Evolutionary conservation across 1,284 basidiomycete species (phyloP).

Genomic region (Amylostereum areolatum): DNA sequence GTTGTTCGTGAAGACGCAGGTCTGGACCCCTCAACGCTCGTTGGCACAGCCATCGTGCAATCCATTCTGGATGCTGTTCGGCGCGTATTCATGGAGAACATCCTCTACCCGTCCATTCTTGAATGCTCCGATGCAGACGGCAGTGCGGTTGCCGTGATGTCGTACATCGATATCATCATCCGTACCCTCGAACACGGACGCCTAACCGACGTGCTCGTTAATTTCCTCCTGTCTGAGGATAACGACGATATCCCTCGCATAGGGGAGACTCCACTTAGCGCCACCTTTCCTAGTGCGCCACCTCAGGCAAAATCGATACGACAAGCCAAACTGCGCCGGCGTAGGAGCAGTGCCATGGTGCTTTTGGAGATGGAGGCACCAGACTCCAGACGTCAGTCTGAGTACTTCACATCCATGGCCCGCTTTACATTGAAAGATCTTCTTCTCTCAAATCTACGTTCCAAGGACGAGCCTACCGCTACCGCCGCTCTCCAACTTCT

Average conservation of each 20-base stretch:
- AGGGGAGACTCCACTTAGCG: constrained; percentile 41
- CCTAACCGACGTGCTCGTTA: constrained; percentile 65
- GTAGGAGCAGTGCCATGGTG: constrained; percentile 82
- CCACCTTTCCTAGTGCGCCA: constrained; percentile 19
- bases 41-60: constrained; percentile 75
- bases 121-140: constrained; percentile 93
- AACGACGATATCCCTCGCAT: constrained; percentile 57
- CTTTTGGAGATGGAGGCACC: constrained; percentile 80
- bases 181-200: constrained; percentile 68
- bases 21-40: constrained; percentile 52
- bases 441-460: constrained; percentile 72
- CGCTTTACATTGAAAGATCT: constrained; percentile 90
- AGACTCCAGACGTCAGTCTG: constrained; percentile 56
- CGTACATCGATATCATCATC: constrained; percentile 90
- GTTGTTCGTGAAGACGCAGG: constrained; percentile 29
- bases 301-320: constrained; percentile 26
- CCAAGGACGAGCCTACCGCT: constrained; percentile 54
- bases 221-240: constrained; percentile 80
- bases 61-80: constrained; percentile 80
- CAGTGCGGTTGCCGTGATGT: constrained; percentile 93
- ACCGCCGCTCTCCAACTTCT: constrained; percentile 78
- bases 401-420: constrained; percentile 81
- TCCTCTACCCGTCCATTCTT: constrained; percentile 88
- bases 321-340: constrained; percentile 43
- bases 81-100: constrained; percentile 87